phyloP scores from a whole-genome alignment of 2,329 filamentous ascomycete genomes.

The Emydomyces testavorans region DNA sequence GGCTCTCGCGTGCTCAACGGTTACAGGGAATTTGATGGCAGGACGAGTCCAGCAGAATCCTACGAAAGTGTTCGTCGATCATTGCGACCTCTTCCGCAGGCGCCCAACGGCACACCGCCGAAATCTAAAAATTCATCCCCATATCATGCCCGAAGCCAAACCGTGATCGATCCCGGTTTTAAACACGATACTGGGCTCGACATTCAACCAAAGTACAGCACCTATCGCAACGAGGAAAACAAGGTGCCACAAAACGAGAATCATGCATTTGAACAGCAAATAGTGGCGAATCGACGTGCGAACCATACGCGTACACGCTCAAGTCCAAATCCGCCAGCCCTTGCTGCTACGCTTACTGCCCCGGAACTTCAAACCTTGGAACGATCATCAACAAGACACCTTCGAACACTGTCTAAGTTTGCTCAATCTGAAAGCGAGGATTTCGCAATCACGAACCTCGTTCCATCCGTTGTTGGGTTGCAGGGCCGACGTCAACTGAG shows the following conservation, averaged over 20 bases:
- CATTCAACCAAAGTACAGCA: neutral
- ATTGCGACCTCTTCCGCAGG: constrained; percentile 60
- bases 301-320: constrained; percentile 26
- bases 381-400: constrained; percentile 78
- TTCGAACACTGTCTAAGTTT: constrained; percentile 74
- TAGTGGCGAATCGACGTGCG: constrained; percentile 20
- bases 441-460: constrained; percentile 63
- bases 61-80: constrained; percentile 66
- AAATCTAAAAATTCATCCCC: constrained; percentile 23
- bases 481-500: constrained; percentile 76
- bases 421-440: constrained; percentile 67
- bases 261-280: constrained; percentile 12
- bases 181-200: constrained; percentile 15
- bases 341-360: constrained; percentile 28
- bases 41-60: constrained; percentile 47
- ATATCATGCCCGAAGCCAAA: constrained; percentile 48
- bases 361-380: constrained; percentile 73
- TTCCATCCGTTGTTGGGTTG: constrained; percentile 78
- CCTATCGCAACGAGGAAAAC: constrained; percentile 13
- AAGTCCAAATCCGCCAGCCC: constrained; percentile 23
- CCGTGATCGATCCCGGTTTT: constrained; percentile 44
- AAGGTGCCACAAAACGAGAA: constrained; percentile 22
- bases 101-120: constrained; percentile 43
- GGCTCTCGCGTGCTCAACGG: constrained; percentile 1
- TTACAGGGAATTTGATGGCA: constrained; percentile 39